phyloP scores from a whole-genome alignment of 345 rosid genomes.

The Iberis pinnata region DNA sequence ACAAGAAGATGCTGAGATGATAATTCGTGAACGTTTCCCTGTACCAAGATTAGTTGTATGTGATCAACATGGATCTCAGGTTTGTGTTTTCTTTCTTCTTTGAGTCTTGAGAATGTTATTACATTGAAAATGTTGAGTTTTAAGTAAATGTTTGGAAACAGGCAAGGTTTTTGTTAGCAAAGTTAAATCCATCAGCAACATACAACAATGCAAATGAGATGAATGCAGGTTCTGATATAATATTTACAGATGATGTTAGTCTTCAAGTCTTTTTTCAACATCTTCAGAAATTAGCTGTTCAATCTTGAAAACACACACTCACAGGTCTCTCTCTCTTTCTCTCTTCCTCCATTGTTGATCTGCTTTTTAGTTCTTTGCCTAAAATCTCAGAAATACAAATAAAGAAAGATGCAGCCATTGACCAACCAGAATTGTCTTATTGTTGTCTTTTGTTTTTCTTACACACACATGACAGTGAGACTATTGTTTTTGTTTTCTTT shows the following conservation, averaged over 20 bases:
- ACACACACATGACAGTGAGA: slow-evolving; percentile 10
- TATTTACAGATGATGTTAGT: slow-evolving; percentile 95
- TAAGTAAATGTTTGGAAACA: slow-evolving; percentile 12
- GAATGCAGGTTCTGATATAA: slow-evolving; percentile 76
- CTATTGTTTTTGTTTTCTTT: slow-evolving; percentile 7
- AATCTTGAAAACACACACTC: slow-evolving; percentile 46
- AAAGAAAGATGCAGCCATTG: slow-evolving; percentile 13
- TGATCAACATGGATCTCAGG: slow-evolving; percentile 99
- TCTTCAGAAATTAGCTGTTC: slow-evolving; percentile 96
- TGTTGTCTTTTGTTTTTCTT: too few relatives aligned
- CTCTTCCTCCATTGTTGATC: not conserved
- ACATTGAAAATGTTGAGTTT: not conserved
- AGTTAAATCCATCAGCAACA: slow-evolving; percentile 91
- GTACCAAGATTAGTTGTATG: slow-evolving; percentile 93
- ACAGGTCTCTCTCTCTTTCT: not conserved
- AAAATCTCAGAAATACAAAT: slow-evolving; percentile 12
- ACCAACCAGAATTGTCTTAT: slow-evolving; percentile 4
- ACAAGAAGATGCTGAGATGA: slow-evolving; percentile 64
- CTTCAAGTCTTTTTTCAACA: slow-evolving; percentile 94
- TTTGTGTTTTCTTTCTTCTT: slow-evolving; percentile 22
- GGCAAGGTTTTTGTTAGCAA: slow-evolving; percentile 95
- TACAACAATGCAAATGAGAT: slow-evolving; percentile 67
- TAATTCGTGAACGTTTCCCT: slow-evolving; percentile 82
- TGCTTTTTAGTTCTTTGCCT: not conserved
- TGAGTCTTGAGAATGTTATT: slow-evolving; percentile 10